Percentiles rank a stretch among this genome's conserved stretches.
Conservation (phyloP, 2,329 filamentous ascomycete species). For the Diaporthe eres region DNA sequence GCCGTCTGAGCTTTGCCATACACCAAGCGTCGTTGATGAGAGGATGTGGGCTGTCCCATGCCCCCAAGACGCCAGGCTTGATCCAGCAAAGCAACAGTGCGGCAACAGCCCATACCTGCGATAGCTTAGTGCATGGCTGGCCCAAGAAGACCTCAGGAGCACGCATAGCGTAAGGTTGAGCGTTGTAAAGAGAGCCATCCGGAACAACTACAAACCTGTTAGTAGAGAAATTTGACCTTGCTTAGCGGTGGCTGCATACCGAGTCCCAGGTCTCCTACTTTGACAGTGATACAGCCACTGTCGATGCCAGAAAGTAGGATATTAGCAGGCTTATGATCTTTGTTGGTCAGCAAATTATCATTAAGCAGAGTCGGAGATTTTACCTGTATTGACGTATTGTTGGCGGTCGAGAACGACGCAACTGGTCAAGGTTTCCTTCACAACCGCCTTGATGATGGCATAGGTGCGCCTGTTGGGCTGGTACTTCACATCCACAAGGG, state of each 20-base stretch:
- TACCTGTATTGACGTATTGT: neutral
- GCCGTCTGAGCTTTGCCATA: neutral
- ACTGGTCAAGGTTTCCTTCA: neutral
- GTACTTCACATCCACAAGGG: neutral
- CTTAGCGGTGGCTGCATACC: neutral
- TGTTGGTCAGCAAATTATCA: neutral
- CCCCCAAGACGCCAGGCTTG: neutral
- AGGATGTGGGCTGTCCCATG: neutral
- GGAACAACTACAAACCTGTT: neutral
- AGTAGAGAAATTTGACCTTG: neutral
- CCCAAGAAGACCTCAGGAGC: neutral
- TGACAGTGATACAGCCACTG: neutral
- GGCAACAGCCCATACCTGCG: neutral
- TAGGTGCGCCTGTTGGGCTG: neutral
- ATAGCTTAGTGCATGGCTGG: neutral
- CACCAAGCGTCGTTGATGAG: constrained; percentile 1
- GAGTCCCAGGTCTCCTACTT: neutral
- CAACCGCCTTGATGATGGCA: neutral
- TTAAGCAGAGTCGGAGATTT: neutral
- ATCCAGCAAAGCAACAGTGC: constrained; percentile 3
- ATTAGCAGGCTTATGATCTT: neutral
- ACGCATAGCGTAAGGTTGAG: neutral
- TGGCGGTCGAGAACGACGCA: neutral
- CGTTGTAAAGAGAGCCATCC: neutral
- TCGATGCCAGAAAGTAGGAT: neutral